Base-by-base conservation (phyloP, 495 filamentous ascomycete genomes). In the Podospora conica region DNA sequence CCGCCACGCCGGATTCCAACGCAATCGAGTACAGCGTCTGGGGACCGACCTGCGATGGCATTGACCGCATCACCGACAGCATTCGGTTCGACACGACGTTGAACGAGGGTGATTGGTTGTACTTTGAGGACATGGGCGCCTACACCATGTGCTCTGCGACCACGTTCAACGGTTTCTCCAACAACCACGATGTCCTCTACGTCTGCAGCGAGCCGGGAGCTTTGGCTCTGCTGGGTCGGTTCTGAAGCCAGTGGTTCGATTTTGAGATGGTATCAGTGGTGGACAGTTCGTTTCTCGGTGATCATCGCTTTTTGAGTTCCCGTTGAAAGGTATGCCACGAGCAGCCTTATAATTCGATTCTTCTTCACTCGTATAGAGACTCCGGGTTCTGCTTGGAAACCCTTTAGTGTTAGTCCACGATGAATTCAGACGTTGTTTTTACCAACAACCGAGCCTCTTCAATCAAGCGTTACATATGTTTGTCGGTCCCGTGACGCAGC, bases 121-220 rank as follows among this genome's bases (percentile, higher is more conserved):
- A 95, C 77, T 99, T 98, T 73, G 91, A 96, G 80, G 86, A 97
- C 48, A 99, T 99, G 95, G 95, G 95, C 60, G 95, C 95, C 61
- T 99, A 99, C 76, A 97, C 95, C 70, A 93, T 89, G 82, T 97
- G 92, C 82, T 97, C 92, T 54, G 93, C 95, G 68, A 98, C 95
- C 63, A 86, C 87, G 64, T 99, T 99, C 90, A 99, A 99, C 73
- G 95, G 95, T n/a, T 98, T 97, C 79, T 89, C 87, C 58, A 90
- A 98, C 76, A 85, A 87, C 70, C 94, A 98, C 72, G 89, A 96
- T 71, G 89, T 95, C 68, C 87, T 97, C 71, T 98, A 97, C 74
- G 88, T 97, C 67, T 94, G 88, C 66, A 97, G 92, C 78, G 95
- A 98, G 84, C 82, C 88, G 57, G 93, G 93, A 31, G 93, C 93